These are phyloP conservation scores for Moesziomyces sp. DNA, from an alignment of 1,284 basidiomycete species.

Conservation along the genomic window DNA sequence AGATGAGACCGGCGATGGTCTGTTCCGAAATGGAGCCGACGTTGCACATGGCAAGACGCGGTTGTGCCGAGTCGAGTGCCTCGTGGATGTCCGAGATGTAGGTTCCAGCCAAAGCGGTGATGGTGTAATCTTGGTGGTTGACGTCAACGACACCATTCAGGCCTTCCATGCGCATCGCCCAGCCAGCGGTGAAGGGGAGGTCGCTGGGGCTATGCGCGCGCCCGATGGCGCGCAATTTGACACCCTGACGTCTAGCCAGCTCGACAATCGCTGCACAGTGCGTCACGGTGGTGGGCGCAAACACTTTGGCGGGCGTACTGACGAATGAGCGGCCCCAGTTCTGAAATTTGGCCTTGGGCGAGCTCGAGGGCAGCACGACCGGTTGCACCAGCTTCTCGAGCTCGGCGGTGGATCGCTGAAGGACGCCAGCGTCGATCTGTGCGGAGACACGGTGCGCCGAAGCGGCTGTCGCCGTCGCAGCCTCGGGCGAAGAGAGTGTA, in stretches of 20 bases:
- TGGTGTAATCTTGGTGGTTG: constrained; percentile 28
- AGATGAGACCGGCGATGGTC: constrained; percentile 90
- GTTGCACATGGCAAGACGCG: constrained; percentile 83
- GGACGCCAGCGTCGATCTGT: constrained; percentile 22
- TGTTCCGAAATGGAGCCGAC: constrained; percentile 97
- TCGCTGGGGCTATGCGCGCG: constrained; percentile 94
- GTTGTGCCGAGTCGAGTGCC: constrained; percentile 74
- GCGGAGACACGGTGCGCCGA: constrained; percentile 6
- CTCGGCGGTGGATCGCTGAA: constrained; percentile 20
- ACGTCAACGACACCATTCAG: constrained; percentile 56
- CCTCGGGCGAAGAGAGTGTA: constrained; percentile 14
- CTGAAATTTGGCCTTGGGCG: constrained; percentile 64
- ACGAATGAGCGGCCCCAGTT: constrained; percentile 73
- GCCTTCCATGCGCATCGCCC: constrained; percentile 64
- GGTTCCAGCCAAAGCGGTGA: constrained; percentile 64
- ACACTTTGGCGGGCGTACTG: constrained; percentile 72
- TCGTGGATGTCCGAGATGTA: constrained; percentile 66
- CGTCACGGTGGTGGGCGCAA: constrained; percentile 78
- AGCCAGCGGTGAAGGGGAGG: constrained; percentile 70
- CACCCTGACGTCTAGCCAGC: constrained; percentile 80
- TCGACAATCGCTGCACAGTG: constrained; percentile 84
- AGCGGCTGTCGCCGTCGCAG: background rate
- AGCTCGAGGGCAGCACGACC: constrained; percentile 29
- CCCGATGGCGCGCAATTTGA: constrained; percentile 82
- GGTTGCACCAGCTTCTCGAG: constrained; percentile 33